A percentile compares a stretch with the other conserved stretches of the same genome.
These are phyloP conservation scores for Phytophthora pseudosyringae DNA, from an alignment of 352 stramenopile species.

Conservation along the genomic window DNA sequence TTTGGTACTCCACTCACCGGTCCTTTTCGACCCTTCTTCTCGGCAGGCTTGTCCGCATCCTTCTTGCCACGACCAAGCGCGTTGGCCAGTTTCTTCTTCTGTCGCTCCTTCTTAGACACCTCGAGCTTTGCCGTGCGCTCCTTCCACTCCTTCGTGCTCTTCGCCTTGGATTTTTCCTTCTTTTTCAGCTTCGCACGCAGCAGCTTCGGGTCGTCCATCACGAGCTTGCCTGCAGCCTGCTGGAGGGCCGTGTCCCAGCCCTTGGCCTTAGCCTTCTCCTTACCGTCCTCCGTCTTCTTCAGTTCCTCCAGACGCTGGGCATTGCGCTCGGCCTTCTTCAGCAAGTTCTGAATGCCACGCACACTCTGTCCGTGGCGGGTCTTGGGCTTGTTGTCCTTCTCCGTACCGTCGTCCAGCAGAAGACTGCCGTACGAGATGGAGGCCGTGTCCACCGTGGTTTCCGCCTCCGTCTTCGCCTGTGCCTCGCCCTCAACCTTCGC, in stretches of 20 bases:
- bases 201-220: conserved; percentile 82
- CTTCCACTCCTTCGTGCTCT: conserved; percentile 84
- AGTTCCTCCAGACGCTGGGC: conserved; percentile 77
- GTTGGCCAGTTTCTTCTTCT: conserved; percentile 68
- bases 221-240: conserved; percentile 66
- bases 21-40: conserved; percentile 45
- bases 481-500: conserved; percentile 14
- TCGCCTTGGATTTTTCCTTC: conserved; percentile 83
- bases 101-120: conserved; percentile 69
- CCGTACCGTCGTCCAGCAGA: conserved; percentile 63
- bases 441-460: conserved; percentile 24
- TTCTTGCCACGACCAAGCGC: conserved; percentile 32
- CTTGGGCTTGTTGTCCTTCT: conserved; percentile 61
- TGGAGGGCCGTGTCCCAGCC: conserved; percentile 79
- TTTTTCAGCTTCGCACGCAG: conserved; percentile 85
- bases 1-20: conserved; percentile 36
- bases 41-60: conserved; percentile 39
- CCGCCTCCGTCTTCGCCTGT: conserved; percentile 22
- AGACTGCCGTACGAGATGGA: conserved; percentile 84
- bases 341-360: conserved; percentile 75
- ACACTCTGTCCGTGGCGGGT: conserved; percentile 78
- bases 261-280: conserved; percentile 67
- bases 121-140: conserved; percentile 62
- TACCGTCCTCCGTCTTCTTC: conserved; percentile 81
- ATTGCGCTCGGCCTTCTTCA: conserved; percentile 85